Evolutionary conservation across 2,329 filamentous ascomycete species (phyloP).

Genomic region (Colletotrichum magnum): DNA sequence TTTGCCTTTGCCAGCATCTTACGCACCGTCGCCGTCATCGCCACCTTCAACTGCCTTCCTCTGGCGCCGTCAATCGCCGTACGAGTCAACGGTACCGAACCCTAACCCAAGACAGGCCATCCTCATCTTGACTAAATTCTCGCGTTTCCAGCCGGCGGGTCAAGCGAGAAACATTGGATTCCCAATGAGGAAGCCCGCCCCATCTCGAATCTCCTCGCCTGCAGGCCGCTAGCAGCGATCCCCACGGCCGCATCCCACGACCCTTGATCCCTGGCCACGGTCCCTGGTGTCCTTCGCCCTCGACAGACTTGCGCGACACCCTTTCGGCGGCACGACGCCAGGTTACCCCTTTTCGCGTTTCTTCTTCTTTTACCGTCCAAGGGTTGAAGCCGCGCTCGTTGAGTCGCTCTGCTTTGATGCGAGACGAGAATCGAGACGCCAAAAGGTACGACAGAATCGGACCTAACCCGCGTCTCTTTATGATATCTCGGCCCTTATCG

Average conservation of each 20-base stretch:
- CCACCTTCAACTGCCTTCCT: neutral
- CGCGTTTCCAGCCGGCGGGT: slow-evolving; percentile 21
- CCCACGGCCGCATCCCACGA: slow-evolving; percentile 28
- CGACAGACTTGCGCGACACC: slow-evolving; percentile 3
- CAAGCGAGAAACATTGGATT: slow-evolving; percentile 39
- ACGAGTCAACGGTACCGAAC: slow-evolving; percentile 23
- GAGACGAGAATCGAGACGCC: slow-evolving; percentile 6
- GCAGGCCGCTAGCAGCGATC: slow-evolving; percentile 34
- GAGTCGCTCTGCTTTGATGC: slow-evolving; percentile 11
- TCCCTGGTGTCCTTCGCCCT: slow-evolving; percentile 12
- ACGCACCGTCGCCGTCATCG: neutral
- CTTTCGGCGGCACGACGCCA: slow-evolving; percentile 4
- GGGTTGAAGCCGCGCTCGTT: slow-evolving; percentile 11
- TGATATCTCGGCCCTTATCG: slow-evolving; percentile 17
- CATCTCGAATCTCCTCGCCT: slow-evolving; percentile 34
- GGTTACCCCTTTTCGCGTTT: slow-evolving; percentile 21
- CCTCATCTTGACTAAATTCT: slow-evolving; percentile 21
- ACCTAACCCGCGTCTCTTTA: neutral
- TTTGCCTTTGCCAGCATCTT: neutral
- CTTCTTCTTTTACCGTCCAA: slow-evolving; percentile 4
- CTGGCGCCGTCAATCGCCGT: neutral
- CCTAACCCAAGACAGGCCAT: slow-evolving; percentile 1
- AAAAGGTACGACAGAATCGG: neutral
- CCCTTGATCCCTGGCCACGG: slow-evolving; percentile 30
- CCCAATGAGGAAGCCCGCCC: slow-evolving; percentile 35